These are phyloP conservation scores for Ganoderma multipileum DNA, from an alignment of 1,284 basidiomycete species.

Conservation along the genomic window DNA sequence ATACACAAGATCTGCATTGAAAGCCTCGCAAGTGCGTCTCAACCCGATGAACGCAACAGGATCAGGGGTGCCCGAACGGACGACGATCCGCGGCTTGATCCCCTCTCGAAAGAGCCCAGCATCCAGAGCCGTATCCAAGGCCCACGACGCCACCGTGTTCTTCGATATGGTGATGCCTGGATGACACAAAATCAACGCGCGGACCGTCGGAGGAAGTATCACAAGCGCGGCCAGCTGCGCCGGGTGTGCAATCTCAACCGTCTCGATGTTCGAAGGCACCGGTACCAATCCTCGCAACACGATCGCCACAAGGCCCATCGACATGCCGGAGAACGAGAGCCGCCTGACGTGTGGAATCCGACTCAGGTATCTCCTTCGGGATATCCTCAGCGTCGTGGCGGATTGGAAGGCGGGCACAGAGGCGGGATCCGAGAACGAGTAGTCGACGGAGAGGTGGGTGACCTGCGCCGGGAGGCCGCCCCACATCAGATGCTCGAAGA, in stretches of 20 bases:
- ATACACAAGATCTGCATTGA: constrained; percentile 22
- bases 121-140: constrained; percentile 23
- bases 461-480: constrained; percentile 41
- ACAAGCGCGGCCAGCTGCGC: constrained; percentile 25
- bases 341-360: no score
- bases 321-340: constrained; percentile 35
- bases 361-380: no score
- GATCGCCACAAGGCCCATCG: constrained; percentile 34
- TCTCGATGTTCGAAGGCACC: constrained; percentile 36
- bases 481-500: constrained; percentile 43
- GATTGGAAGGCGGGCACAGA: constrained; percentile 24
- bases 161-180: constrained; percentile 13
- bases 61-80: constrained; percentile 28
- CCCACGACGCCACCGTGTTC: constrained; percentile 27
- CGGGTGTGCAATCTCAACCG: constrained; percentile 33
- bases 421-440: constrained; percentile 29
- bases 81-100: constrained; percentile 17
- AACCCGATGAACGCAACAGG: constrained; percentile 19
- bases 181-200: constrained; percentile 31
- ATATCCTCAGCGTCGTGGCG: no score
- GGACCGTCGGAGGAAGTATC: constrained; percentile 32
- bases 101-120: constrained; percentile 19
- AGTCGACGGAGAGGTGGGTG: constrained; percentile 41
- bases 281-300: constrained; percentile 35
- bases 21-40: constrained; percentile 20